phyloP scores from a whole-genome alignment of 805 yeast species.

The Kuraishia capsulata region DNA sequence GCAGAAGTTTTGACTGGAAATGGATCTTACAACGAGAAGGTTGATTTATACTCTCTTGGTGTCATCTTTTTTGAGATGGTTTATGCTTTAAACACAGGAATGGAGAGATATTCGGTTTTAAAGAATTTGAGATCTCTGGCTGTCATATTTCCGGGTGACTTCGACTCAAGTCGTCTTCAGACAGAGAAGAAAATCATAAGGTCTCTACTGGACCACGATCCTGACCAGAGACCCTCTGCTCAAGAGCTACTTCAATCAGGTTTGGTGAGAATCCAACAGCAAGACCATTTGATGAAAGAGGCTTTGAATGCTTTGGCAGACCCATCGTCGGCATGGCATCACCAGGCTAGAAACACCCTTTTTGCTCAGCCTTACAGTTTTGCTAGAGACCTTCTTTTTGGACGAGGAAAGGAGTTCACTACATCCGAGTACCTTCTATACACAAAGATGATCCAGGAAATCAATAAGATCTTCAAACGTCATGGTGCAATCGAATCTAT shows the following conservation, averaged over 20 bases:
- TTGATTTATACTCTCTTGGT: conserved; percentile 93
- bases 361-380: conserved; percentile 80
- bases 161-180: conserved; percentile 37
- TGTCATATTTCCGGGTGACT: conserved; percentile 65
- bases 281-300: conserved; percentile 82
- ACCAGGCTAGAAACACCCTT: conserved; percentile 78
- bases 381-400: conserved; percentile 74
- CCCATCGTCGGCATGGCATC: conserved; percentile 91
- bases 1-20: conserved; percentile 71
- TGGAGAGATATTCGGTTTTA: conserved; percentile 83
- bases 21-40: conserved; percentile 81
- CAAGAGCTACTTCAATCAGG: conserved; percentile 69
- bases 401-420: conserved; percentile 30
- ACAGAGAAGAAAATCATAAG: conserved; percentile 62
- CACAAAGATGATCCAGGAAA: conserved; percentile 48
- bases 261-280: conserved; percentile 77
- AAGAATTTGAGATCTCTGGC: conserved; percentile 48
- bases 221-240: conserved; percentile 75
- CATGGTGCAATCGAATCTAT: conserved; percentile 78
- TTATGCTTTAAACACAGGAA: conserved; percentile 74
- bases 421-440: conserved; percentile 46
- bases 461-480: conserved; percentile 53
- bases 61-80: conserved; percentile 95
- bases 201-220: conserved; percentile 68
- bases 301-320: conserved; percentile 80